Evolutionary conservation across 1,139 yeast genomes (phyloP).

Genomic region (Saccharomyces hybrid): DNA sequence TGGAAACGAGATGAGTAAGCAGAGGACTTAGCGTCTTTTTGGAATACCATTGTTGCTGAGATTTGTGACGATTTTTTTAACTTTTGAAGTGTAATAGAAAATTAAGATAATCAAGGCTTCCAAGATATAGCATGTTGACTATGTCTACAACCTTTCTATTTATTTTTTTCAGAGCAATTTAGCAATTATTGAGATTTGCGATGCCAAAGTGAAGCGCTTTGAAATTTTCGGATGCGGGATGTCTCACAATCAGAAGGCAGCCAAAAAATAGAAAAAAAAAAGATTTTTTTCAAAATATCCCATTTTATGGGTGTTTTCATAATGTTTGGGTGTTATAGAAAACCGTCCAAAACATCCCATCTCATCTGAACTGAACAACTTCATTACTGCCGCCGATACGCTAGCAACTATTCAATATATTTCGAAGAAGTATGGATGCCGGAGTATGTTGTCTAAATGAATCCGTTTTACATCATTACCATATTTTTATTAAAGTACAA

Average conservation of each 20-base stretch:
- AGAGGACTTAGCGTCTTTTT: slow-evolving; percentile 62
- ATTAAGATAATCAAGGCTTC: neutral
- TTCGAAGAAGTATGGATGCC: neutral
- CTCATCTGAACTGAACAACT: no score
- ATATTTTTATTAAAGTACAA: neutral
- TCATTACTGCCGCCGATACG: no score
- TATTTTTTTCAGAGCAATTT: neutral
- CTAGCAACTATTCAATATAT: no score
- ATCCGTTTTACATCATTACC: neutral
- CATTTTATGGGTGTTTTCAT: no score
- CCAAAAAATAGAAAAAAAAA: neutral
- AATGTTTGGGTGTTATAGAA: no score
- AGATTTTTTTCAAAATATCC: no score
- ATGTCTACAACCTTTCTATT: slow-evolving; percentile 2
- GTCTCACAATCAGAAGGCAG: neutral
- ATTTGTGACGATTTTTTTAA: neutral
- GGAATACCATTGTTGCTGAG: slow-evolving; percentile 58
- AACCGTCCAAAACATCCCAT: no score
- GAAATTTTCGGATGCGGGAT: neutral
- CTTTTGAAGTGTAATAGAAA: neutral
- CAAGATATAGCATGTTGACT: neutral
- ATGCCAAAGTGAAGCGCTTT: neutral
- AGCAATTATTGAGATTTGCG: neutral
- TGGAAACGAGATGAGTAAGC: slow-evolving; percentile 99
- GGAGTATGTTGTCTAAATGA: neutral